These are phyloP conservation scores for Fomitopsis serialis DNA, from an alignment of 768 basidiomycete genomes.

Conservation along the genomic window DNA sequence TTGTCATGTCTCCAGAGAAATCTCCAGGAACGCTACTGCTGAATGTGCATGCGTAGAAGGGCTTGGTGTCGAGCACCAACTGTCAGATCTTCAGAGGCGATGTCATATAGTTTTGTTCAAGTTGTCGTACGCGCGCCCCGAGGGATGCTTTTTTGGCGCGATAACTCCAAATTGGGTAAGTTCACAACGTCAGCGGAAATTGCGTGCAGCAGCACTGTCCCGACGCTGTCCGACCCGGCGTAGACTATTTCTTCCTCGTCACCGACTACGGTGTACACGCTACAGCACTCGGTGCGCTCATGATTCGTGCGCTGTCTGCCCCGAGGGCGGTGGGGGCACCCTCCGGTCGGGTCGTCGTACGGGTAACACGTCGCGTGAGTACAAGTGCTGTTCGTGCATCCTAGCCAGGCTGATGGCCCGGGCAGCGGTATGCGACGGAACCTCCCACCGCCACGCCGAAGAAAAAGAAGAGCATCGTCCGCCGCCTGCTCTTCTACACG, in stretches of 20 bases:
- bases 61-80: no score
- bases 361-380: slow-evolving; percentile 57
- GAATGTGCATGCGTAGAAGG: no score
- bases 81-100: no score
- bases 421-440: slow-evolving; percentile 62
- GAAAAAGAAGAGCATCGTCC: slow-evolving; percentile 51
- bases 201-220: background rate
- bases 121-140: no score
- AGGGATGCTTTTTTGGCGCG: no score
- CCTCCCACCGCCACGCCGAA: slow-evolving; percentile 35
- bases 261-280: background rate
- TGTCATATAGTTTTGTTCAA: no score
- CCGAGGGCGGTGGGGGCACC: slow-evolving; percentile 42
- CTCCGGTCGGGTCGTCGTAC: slow-evolving; percentile 41
- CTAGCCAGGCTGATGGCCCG: background rate
- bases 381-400: background rate
- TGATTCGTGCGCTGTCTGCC: slow-evolving; percentile 54
- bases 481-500: slow-evolving; percentile 62
- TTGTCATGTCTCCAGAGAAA: no score
- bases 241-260: background rate
- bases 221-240: background rate
- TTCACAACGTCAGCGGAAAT: background rate
- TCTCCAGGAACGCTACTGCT: no score
- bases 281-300: slow-evolving; percentile 14
- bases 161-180: no score